Evolutionary conservation across 2,329 filamentous ascomycete species (phyloP).

Genomic region (Aspergillus texensis): DNA sequence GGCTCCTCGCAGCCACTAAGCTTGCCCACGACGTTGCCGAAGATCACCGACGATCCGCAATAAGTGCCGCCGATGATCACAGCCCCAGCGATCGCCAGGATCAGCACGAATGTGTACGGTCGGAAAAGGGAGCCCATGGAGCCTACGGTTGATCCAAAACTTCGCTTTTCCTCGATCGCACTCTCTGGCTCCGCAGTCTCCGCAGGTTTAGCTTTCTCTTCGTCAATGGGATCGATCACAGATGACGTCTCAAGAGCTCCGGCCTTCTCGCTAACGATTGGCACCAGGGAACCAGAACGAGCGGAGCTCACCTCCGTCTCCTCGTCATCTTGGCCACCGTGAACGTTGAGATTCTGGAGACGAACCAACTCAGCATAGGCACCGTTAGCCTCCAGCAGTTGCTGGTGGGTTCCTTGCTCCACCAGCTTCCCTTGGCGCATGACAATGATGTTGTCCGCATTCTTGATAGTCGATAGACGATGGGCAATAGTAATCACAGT

Average conservation of each 20-base stretch:
- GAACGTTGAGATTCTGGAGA: slow-evolving; percentile 52
- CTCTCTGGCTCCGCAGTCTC: slow-evolving; percentile 15
- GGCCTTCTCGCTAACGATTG: slow-evolving; percentile 7
- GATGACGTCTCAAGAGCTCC: slow-evolving; percentile 17
- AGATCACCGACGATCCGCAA: slow-evolving; percentile 61
- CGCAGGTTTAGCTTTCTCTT: slow-evolving; percentile 20
- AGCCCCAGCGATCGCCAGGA: slow-evolving; percentile 54
- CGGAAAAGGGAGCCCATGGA: slow-evolving; percentile 12
- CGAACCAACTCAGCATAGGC: slow-evolving; percentile 48
- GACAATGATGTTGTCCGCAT: slow-evolving; percentile 50
- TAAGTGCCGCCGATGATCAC: slow-evolving; percentile 60
- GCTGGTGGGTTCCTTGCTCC: slow-evolving; percentile 48
- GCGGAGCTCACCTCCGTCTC: slow-evolving; percentile 12
- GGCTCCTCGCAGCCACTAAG: slow-evolving; percentile 57
- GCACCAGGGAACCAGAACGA: not conserved
- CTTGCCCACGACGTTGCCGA: slow-evolving; percentile 62
- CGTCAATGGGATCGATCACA: slow-evolving; percentile 24
- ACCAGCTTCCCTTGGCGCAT: slow-evolving; percentile 46
- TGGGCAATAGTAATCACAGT: slow-evolving; percentile 48
- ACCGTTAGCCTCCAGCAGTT: slow-evolving; percentile 41
- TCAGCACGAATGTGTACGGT: slow-evolving; percentile 48
- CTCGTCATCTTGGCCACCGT: slow-evolving; percentile 3
- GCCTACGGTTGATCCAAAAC: slow-evolving; percentile 29
- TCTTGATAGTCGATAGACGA: slow-evolving; percentile 47
- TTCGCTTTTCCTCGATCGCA: slow-evolving; percentile 23